Base-by-base conservation (phyloP, 2,329 filamentous ascomycete species). In the Orbilia javanica region DNA sequence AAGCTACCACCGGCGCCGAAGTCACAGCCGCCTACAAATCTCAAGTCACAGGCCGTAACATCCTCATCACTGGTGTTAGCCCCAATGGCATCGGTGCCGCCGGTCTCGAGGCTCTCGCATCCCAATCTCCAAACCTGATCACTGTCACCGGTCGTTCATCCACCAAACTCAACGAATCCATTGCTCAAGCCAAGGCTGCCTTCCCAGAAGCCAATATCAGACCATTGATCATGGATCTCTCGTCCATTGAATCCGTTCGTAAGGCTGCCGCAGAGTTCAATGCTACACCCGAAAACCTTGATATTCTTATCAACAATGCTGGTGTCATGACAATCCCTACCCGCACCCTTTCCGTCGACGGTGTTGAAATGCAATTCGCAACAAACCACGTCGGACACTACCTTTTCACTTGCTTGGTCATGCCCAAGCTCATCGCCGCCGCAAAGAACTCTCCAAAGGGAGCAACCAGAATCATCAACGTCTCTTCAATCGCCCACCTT, bases 91-190 rank as follows among this genome's bases (percentile, higher is more conserved):
- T 86, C 18, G 85, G 86, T 15, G 82, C 83, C 18, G 68, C 76
- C 2, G 85, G 85, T 50, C 82, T 83, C 31, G 66, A 82, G 7
- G 79, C 83, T 55, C 82, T 87, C 46, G 86, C 87, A 20, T 81
- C 83, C 13, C 84, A 84, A 29, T 81, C 83, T 0, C 86, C 87
- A 0, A 79, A 81, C 2, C 80, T 85, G 29, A 84, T 88, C 74
- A 86, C 86, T 55, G 84, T 87, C 25, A 85, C 84, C 6, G 86
- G 86, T 34, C 86, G 87, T 74, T 86, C 83, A 50, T 50, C 80
- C 6, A 66, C 82, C 10, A 88, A 87, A 67, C 84, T 77, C 4
- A 82, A 84, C 22, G 81, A 83, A 2, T 85, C 85, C 0, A 83
- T 83, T 15, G 82, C 84, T 1, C 80, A 82, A 57, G 83, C 87